Base-by-base conservation (phyloP, 305 asterid species). In the Withania somnifera region DNA sequence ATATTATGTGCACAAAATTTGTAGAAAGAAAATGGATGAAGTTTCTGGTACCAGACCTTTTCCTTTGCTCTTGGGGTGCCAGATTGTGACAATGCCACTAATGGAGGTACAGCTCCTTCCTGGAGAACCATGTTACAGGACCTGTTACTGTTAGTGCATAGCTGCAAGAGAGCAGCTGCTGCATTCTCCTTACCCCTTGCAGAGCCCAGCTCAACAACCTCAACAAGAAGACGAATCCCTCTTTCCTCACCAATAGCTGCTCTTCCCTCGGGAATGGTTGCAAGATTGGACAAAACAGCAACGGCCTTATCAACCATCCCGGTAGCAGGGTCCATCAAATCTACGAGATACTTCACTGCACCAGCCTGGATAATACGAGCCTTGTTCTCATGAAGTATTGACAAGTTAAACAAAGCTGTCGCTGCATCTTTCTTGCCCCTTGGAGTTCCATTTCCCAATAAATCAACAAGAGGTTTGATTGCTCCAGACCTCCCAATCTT, bases 251-350 rank as follows among this genome's bases (percentile, higher is more conserved):
- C 97, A 58, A 94, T 93, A 11, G 91, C 90, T 0, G 92, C 83
- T 86, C 97, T 87, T 63, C 96, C 98, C 84, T 93, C 98, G 1
- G 83, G 94, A 83, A 91, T 91, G 19, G 98, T 93, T 14, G 97
- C 92, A 64, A 94, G 97, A 89, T 94, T 93, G 9, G 98, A 94
- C 82, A 94, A 87, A 82, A 94, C 97, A 76, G 97, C 98, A 67
- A 94, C 98, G 11, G 97, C 97, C 87, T 93, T 94, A 84, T 93
- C 98, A 53, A 94, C 97, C 98, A 94, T 90, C 52, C 98, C 98
- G 52, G 91, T 91, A 19, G 97, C 95, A 6, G 98, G 97, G 85
- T 94, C 97, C 97, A 94, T 94, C 91, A 93, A 85, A 76, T 94
- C 97, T 40, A 94, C 96, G 36, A 94, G 97, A 87, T 91, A 88